Evolutionary conservation across 805 yeast genomes (phyloP).

Genomic region (Lachancea dasiensis): DNA sequence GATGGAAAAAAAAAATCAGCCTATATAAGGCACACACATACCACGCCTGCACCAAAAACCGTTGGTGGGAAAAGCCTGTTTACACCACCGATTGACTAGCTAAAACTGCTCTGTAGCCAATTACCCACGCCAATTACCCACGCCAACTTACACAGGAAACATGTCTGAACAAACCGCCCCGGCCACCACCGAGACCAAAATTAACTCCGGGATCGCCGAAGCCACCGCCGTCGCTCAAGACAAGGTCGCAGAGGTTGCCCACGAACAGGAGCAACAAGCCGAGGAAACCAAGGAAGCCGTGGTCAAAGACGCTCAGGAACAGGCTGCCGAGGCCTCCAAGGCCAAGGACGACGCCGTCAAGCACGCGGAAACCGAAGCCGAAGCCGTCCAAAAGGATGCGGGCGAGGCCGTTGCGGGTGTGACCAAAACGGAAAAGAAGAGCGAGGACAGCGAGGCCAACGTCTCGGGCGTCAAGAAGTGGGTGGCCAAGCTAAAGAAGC

Average conservation of each 20-base stretch:
- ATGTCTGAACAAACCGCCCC: no score
- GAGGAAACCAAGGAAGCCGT: slow-evolving; percentile 11
- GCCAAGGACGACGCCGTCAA: no score
- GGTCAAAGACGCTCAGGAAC: slow-evolving; percentile 11
- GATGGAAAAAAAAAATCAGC: slow-evolving; percentile 3
- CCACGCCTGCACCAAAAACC: no score
- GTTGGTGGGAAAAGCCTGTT: no score
- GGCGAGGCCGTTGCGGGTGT: slow-evolving; percentile 12
- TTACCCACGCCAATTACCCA: no score
- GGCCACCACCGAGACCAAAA: no score
- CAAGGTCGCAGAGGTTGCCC: slow-evolving; percentile 12
- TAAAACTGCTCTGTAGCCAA: no score
- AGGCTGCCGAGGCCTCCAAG: slow-evolving; percentile 14
- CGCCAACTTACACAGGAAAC: no score
- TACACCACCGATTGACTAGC: no score
- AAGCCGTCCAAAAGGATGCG: slow-evolving; percentile 3
- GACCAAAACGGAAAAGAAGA: slow-evolving; percentile 6
- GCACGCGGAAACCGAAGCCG: slow-evolving; percentile 9
- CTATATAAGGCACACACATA: no score
- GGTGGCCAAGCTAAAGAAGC: slow-evolving; percentile 14
- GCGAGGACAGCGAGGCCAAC: background rate
- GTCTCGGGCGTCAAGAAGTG: slow-evolving; percentile 9
- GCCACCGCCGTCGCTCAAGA: slow-evolving; percentile 12
- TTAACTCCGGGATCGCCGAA: slow-evolving; percentile 5
- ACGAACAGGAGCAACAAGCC: slow-evolving; percentile 10